These are phyloP conservation scores for Blastomyces silverae DNA, from an alignment of 2,329 filamentous ascomycete genomes.

Conservation along the genomic window DNA sequence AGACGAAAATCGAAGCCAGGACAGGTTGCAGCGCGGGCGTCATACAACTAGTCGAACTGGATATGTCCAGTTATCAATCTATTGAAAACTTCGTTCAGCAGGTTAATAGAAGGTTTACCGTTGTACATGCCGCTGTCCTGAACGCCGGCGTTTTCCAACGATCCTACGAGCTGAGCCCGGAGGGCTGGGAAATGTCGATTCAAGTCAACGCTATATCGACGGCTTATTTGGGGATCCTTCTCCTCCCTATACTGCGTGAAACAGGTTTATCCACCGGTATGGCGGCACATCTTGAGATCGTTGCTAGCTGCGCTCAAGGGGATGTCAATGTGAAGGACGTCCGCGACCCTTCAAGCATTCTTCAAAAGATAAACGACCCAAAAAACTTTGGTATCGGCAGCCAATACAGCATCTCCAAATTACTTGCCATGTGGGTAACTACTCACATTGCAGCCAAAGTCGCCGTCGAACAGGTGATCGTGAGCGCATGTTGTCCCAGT, in stretches of 20 bases:
- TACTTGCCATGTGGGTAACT: neutral
- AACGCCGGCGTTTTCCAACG: neutral
- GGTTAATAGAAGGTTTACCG: neutral
- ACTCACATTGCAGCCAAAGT: conserved; percentile 30
- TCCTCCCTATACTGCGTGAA: neutral
- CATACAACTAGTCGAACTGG: neutral
- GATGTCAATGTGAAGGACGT: neutral
- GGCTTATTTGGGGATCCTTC: neutral
- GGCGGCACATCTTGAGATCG: neutral
- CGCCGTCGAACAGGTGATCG: conserved; percentile 38
- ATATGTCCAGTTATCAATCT: neutral
- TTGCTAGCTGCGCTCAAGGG: neutral
- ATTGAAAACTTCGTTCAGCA: neutral
- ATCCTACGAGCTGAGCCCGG: neutral
- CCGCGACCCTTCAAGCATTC: neutral
- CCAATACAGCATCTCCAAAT: neutral
- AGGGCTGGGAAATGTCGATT: neutral
- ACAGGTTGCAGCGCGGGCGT: neutral
- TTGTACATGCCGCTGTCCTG: neutral
- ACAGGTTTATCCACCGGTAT: neutral
- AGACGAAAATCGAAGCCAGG: neutral
- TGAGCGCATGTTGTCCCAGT: conserved; percentile 43
- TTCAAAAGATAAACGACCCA: neutral
- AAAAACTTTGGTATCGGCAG: neutral
- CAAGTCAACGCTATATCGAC: neutral